Evolutionary conservation across 495 filamentous ascomycete species (phyloP), one percentile per base, ranked within the genome.

Genomic region (Penicillium antarcticum): DNA sequence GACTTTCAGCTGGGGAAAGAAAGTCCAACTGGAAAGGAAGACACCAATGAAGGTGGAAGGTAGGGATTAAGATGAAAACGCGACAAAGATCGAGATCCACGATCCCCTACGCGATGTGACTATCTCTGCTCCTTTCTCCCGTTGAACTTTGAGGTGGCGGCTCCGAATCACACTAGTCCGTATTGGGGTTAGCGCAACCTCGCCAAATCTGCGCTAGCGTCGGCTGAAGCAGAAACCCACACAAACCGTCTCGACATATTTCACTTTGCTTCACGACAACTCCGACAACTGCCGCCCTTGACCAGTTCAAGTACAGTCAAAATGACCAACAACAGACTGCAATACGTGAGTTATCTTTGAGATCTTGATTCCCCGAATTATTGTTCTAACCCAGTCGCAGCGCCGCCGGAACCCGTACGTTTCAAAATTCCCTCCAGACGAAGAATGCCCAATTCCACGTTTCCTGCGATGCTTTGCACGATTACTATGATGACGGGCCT

Each of bases 321-420:
- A 71, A 88, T 87, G 84, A 63, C 77, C 66, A 83, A 81, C 69
- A 82, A 79, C 64, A 84, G 86, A 82, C 72, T 89, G 66, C 84
- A 83, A 72, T 89, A 86, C 76, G 86, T 87, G 72, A 80, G 84
- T 78, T 38, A 19, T 40, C 50, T 44, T 23, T 42, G n/a, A 40
- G 14, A 16, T 16, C 14, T 52, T 14, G 17, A 23, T 42, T 19
- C n/a, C n/a, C n/a, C n/a, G n/a, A 53, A 53, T 65, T 42, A 50
- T 60, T 70, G 57, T 66, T 57, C 32, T 21, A 48, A 21, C 45
- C 53, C 53, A 47, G 49, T 59, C 46, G 45, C 64, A 91, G 86
- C 86, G 89, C 74, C 86, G 89, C 77, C 86, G 88, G 74, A 92
- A 94, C 79, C 86, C 87, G 88, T 95, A 87, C 80, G 89, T 87